Percentiles rank a stretch among this genome's conserved stretches.
phyloP scores from a whole-genome alignment of 1,139 yeast species.

The Hanseniaspora uvarum region DNA sequence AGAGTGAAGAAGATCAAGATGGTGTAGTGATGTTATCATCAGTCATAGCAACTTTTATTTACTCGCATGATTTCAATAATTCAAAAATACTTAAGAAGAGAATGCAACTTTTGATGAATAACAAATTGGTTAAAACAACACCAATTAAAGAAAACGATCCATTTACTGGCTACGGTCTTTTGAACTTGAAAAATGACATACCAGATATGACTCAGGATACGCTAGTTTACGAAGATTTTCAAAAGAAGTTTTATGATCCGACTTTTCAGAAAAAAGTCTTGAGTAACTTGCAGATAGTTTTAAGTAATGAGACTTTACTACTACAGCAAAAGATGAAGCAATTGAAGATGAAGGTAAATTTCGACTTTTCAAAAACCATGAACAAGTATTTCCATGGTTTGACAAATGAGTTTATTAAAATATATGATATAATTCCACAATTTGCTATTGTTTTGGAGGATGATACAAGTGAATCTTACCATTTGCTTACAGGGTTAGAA shows the following conservation, averaged over 20 bases:
- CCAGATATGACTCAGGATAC: conserved; percentile 17
- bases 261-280: conserved; percentile 26
- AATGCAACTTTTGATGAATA: conserved; percentile 24
- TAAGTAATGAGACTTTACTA: conserved; percentile 18
- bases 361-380: conserved; percentile 1
- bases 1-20: conserved; percentile 2
- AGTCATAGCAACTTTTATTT: conserved; percentile 27
- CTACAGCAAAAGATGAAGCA: conserved; percentile 37
- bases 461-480: neutral
- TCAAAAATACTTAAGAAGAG: conserved; percentile 26
- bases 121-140: conserved; percentile 23
- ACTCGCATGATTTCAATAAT: conserved; percentile 20
- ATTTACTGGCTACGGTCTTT: conserved; percentile 17
- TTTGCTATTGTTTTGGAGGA: conserved; percentile 6
- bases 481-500: neutral
- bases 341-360: conserved; percentile 39
- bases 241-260: conserved; percentile 24
- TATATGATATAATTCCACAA: conserved; percentile 1
- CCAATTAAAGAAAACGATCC: conserved; percentile 21
- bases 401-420: neutral
- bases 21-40: conserved; percentile 19
- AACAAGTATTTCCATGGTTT: neutral
- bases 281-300: conserved; percentile 6
- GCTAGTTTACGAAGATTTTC: conserved; percentile 19
- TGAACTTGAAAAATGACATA: conserved; percentile 20